These are phyloP conservation scores for Leptographium radiaticola DNA, from an alignment of 2,329 filamentous ascomycete species.

Conservation along the genomic window DNA sequence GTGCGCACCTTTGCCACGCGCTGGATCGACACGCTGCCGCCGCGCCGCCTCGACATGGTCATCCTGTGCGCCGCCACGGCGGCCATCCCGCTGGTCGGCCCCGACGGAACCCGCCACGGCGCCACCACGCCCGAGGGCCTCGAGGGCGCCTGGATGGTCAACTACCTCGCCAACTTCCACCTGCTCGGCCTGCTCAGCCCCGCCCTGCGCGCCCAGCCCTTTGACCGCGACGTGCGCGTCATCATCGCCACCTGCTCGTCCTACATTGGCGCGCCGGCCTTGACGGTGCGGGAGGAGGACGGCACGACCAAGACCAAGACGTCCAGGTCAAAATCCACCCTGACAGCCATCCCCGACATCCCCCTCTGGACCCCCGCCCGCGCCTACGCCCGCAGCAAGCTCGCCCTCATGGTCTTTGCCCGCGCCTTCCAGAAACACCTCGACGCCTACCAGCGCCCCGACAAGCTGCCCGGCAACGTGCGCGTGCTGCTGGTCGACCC, in stretches of 20 bases:
- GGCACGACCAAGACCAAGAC: not conserved
- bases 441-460: constrained; percentile 69
- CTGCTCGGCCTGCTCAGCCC: constrained; percentile 83
- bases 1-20: constrained; percentile 88
- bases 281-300: constrained; percentile 17
- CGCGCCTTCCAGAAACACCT: constrained; percentile 88
- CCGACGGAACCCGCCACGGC: constrained; percentile 45
- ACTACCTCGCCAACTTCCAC: constrained; percentile 93
- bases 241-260: constrained; percentile 78
- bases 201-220: constrained; percentile 77
- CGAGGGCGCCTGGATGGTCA: constrained; percentile 85
- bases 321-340: constrained; percentile 12
- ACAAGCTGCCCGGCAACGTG: constrained; percentile 68
- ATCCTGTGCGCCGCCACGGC: constrained; percentile 62
- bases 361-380: constrained; percentile 40
- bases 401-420: constrained; percentile 82
- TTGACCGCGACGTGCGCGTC: constrained; percentile 84
- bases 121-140: constrained; percentile 61
- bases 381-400: constrained; percentile 53
- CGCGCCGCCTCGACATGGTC: constrained; percentile 78
- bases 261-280: constrained; percentile 66
- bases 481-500: constrained; percentile 82
- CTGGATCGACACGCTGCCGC: constrained; percentile 94
- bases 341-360: not conserved
- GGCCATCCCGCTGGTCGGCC: constrained; percentile 22